Conservation (phyloP, 73 alveolate genomes). For the Paramecium biaurelia region DNA sequence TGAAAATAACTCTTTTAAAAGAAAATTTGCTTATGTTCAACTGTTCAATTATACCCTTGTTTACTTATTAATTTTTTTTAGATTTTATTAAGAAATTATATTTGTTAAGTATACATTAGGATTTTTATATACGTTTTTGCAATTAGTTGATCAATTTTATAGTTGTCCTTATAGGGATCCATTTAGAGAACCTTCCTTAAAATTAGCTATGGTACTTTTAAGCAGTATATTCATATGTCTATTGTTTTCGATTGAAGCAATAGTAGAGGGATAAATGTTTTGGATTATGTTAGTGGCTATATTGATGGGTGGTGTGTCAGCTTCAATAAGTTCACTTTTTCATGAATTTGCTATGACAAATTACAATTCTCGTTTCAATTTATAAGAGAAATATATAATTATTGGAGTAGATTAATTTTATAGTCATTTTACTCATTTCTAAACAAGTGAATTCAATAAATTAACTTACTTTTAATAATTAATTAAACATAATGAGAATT, state of each 20-base stretch:
- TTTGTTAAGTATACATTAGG: not conserved
- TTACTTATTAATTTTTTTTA: not conserved
- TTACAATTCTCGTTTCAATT: not conserved
- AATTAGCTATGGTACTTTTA: not conserved
- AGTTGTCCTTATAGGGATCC: constrained; percentile 36
- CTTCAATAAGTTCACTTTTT: not conserved
- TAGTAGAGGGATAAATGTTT: not conserved
- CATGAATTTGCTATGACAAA: constrained; percentile 48
- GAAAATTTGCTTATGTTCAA: constrained; percentile 10
- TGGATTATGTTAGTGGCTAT: not conserved
- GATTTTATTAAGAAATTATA: not conserved
- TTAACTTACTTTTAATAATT: not conserved
- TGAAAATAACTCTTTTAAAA: constrained; percentile 19
- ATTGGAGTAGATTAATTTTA: constrained; percentile 35
- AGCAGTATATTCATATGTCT: not conserved
- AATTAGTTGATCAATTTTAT: not conserved
- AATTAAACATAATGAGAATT: not conserved
- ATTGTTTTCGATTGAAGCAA: not conserved
- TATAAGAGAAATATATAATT: constrained; percentile 13
- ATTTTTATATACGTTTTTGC: not conserved
- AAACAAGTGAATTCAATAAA: not conserved
- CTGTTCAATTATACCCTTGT: not conserved
- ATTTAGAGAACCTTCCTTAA: constrained; percentile 3
- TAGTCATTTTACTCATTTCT: not conserved
- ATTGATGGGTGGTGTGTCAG: not conserved